Evolutionary conservation across 2,329 filamentous ascomycete species (phyloP).

Genomic region (Aspergillus bombycis): DNA sequence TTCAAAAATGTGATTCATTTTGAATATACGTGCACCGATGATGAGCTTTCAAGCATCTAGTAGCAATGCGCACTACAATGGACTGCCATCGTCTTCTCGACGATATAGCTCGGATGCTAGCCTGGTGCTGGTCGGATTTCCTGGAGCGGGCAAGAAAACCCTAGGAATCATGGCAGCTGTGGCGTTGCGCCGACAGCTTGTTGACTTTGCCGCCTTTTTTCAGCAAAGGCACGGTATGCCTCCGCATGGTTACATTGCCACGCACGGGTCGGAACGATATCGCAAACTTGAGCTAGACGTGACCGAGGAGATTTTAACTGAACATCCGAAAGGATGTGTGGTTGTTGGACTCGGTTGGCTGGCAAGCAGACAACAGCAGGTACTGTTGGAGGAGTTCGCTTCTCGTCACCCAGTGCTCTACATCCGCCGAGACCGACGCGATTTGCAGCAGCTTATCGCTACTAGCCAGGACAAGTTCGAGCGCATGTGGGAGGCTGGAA

Average conservation of each 20-base stretch:
- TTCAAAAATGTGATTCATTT: neutral
- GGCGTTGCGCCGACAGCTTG: conserved; percentile 59
- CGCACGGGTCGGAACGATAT: neutral
- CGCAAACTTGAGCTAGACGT: neutral
- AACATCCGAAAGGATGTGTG: neutral
- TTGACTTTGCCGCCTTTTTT: neutral
- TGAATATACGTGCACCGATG: neutral
- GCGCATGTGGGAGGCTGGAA: conserved; percentile 18
- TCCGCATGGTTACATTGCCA: neutral
- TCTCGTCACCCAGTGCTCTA: neutral
- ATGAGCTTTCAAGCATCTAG: neutral
- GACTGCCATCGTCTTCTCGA: neutral
- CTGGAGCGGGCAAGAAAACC: conserved; percentile 72
- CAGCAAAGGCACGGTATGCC: neutral
- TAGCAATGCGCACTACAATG: neutral
- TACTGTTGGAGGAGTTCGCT: neutral
- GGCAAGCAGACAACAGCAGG: neutral
- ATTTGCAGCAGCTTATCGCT: conserved; percentile 26
- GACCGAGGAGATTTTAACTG: neutral
- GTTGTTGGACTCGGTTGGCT: neutral
- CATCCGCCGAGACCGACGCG: conserved; percentile 30
- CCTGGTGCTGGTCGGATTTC: conserved; percentile 70
- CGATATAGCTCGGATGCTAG: conserved; percentile 12
- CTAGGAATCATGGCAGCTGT: conserved; percentile 72
- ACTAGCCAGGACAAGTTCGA: conserved; percentile 23